Percentiles rank a stretch among this genome's conserved stretches.
Evolutionary conservation across 305 asterid species (phyloP).

Genomic region (Fraxinus sp.): DNA sequence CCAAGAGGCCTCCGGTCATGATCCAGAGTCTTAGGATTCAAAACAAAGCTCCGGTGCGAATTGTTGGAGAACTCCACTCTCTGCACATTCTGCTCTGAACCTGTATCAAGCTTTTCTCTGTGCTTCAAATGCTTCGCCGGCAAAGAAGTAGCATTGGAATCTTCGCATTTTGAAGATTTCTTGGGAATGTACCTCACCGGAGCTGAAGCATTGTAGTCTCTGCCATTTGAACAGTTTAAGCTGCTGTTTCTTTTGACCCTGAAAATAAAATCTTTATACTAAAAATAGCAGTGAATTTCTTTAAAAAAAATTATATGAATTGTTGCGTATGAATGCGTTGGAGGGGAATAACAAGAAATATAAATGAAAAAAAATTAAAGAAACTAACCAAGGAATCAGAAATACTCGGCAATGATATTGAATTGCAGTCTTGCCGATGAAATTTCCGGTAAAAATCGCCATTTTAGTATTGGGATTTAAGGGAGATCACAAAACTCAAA

Average conservation of each 20-base stretch:
- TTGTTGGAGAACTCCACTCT: slow-evolving; percentile 21
- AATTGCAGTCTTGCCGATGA: slow-evolving; percentile 36
- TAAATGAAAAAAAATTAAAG: background rate
- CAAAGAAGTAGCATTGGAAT: slow-evolving; percentile 30
- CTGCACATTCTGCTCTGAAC: slow-evolving; percentile 24
- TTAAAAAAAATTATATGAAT: background rate
- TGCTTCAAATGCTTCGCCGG: slow-evolving; percentile 24
- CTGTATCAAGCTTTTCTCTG: slow-evolving; percentile 14
- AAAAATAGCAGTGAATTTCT: background rate
- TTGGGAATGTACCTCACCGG: slow-evolving; percentile 53
- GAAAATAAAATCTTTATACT: slow-evolving; percentile 13
- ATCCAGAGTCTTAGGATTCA: slow-evolving; percentile 24
- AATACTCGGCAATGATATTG: slow-evolving; percentile 37
- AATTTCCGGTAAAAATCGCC: slow-evolving; percentile 31
- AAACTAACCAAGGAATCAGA: slow-evolving; percentile 52
- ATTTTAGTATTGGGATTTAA: slow-evolving; percentile 21
- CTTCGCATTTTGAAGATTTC: slow-evolving; percentile 28
- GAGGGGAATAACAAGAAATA: background rate
- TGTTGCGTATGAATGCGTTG: background rate
- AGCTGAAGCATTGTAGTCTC: slow-evolving; percentile 48
- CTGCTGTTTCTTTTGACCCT: slow-evolving; percentile 38
- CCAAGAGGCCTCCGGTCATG: slow-evolving; percentile 20
- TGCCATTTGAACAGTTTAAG: slow-evolving; percentile 43
- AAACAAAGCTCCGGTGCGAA: slow-evolving; percentile 12
- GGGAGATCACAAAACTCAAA: background rate